Conservation (phyloP, 805 yeast species). For the Vanderwaltozyma yarrowii region DNA sequence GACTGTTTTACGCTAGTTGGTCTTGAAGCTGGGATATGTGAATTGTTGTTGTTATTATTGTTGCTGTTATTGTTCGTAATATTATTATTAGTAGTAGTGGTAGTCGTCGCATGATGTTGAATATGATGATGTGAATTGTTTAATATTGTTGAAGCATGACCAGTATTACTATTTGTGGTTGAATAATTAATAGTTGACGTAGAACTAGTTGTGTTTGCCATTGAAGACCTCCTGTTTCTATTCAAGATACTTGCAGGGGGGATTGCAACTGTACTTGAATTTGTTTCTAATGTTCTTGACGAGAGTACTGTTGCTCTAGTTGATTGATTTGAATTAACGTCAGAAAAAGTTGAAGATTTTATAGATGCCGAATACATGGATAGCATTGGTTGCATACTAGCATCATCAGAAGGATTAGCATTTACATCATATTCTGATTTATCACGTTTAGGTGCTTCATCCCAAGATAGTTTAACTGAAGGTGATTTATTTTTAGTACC, state of each 20-base stretch:
- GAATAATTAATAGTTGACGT: neutral
- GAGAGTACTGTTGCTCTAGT: conserved; percentile 30
- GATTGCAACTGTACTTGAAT: conserved; percentile 57
- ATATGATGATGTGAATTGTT: too few relatives aligned
- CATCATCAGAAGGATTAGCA: conserved; percentile 21
- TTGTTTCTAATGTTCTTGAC: conserved; percentile 36
- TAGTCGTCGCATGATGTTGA: too few relatives aligned
- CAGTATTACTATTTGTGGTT: too few relatives aligned
- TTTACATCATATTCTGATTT: conserved; percentile 7
- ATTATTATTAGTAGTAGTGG: neutral
- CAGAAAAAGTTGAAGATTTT: conserved; percentile 31
- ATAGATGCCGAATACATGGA: conserved; percentile 29
- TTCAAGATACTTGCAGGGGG: conserved; percentile 68
- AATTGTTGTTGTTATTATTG: neutral
- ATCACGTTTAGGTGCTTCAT: conserved; percentile 11
- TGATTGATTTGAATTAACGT: conserved; percentile 26
- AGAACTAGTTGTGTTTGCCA: conserved; percentile 2
- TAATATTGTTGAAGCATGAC: neutral
- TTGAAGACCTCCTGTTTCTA: conserved; percentile 28
- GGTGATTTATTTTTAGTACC: neutral
- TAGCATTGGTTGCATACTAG: conserved; percentile 26
- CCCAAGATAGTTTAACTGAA: conserved; percentile 13
- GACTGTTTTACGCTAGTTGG: conserved; percentile 15
- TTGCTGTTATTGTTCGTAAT: neutral
- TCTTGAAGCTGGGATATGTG: conserved; percentile 5